phyloP scores from a whole-genome alignment of 2,329 filamentous ascomycete species.

The Trichophyton rubrum region DNA sequence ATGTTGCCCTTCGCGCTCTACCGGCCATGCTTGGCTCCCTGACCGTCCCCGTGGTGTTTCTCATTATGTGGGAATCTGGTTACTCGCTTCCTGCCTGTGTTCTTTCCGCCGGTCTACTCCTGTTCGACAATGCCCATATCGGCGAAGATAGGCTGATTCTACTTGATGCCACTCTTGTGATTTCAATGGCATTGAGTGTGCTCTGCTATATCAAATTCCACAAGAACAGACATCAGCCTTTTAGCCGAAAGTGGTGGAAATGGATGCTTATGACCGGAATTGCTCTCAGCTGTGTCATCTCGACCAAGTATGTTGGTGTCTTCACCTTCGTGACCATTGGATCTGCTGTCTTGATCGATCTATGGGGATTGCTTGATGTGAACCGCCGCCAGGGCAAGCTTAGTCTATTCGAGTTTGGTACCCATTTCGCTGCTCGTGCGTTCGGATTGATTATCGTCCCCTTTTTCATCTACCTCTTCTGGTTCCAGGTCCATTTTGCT shows the following conservation, averaged over 20 bases:
- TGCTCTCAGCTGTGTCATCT: slow-evolving; percentile 90
- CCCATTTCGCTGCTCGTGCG: slow-evolving; percentile 82
- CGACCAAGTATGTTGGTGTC: slow-evolving; percentile 91
- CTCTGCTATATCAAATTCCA: slow-evolving; percentile 96
- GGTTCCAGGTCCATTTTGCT: slow-evolving; percentile 98
- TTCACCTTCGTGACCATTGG: slow-evolving; percentile 98
- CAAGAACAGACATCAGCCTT: slow-evolving; percentile 80
- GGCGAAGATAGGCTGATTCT: slow-evolving; percentile 92
- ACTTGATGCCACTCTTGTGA: slow-evolving; percentile 82
- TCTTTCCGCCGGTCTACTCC: slow-evolving; percentile 69
- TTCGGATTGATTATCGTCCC: slow-evolving; percentile 78
- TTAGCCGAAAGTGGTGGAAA: slow-evolving; percentile 98
- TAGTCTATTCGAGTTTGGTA: slow-evolving; percentile 63
- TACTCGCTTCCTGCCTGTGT: slow-evolving; percentile 91
- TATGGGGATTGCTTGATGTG: slow-evolving; percentile 88
- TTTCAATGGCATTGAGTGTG: slow-evolving; percentile 92
- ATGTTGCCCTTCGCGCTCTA: slow-evolving; percentile 88
- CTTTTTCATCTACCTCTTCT: slow-evolving; percentile 97
- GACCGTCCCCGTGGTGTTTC: slow-evolving; percentile 83
- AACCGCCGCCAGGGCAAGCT: slow-evolving; percentile 74
- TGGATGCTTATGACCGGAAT: slow-evolving; percentile 95
- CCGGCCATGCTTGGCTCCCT: slow-evolving; percentile 83
- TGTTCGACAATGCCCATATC: slow-evolving; percentile 96
- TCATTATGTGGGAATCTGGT: slow-evolving; percentile 99
- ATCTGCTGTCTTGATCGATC: slow-evolving; percentile 80